phyloP scores from a whole-genome alignment of 2,329 filamentous ascomycete genomes.

The Fusarium sp. region DNA sequence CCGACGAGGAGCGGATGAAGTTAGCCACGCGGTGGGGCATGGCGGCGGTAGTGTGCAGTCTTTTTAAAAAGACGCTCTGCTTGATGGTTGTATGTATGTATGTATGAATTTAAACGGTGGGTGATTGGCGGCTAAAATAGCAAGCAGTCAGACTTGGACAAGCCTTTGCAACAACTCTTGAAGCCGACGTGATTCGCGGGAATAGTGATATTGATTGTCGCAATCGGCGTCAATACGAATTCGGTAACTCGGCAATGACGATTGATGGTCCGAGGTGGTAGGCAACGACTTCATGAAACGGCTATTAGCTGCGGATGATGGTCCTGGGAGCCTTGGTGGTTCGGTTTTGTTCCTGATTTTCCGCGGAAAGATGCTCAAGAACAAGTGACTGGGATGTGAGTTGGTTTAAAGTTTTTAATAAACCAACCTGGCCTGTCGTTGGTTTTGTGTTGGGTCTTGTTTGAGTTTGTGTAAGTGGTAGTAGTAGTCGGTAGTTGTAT shows the following conservation, averaged over 20 bases:
- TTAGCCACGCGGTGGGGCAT: constrained; percentile 68
- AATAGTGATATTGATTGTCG: constrained; percentile 16
- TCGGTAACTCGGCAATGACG: constrained; percentile 24
- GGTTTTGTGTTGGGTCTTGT: constrained; percentile 7
- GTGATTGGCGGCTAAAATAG: constrained; percentile 34
- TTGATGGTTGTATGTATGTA: constrained; percentile 7
- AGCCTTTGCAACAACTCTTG: constrained; percentile 34
- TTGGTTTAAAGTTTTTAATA: constrained; percentile 16
- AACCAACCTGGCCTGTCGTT: constrained; percentile 5
- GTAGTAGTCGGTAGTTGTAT: constrained; percentile 22
- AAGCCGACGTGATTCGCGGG: constrained; percentile 31
- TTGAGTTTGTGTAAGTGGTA: constrained; percentile 31
- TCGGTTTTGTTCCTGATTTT: constrained; percentile 22
- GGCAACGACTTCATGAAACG: constrained; percentile 32
- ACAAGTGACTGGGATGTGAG: constrained; percentile 14
- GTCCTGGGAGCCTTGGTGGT: background rate
- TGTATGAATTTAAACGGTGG: constrained; percentile 19
- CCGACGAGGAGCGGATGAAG: constrained; percentile 66
- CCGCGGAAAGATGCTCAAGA: constrained; percentile 3
- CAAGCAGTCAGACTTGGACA: background rate
- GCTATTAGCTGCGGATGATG: constrained; percentile 14
- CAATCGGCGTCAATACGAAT: no score
- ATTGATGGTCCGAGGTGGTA: constrained; percentile 28
- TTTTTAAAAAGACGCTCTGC: constrained; percentile 29
- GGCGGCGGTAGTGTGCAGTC: constrained; percentile 39